These are phyloP conservation scores for Sporobolus alterniflorus DNA, from an alignment of 202 grass and related monocot species.

Conservation along the genomic window DNA sequence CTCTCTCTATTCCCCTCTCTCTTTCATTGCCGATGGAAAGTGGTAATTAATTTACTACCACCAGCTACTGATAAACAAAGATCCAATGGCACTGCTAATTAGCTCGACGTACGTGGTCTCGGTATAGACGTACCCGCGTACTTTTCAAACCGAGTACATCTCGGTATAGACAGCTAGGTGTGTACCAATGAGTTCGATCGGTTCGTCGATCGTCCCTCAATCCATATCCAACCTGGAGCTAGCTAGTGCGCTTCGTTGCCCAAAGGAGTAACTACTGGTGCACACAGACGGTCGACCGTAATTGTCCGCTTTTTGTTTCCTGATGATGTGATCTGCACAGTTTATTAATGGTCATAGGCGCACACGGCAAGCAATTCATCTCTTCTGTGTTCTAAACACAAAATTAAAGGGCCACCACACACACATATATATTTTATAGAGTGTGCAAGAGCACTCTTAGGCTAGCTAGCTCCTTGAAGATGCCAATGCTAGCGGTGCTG, in stretches of 20 bases:
- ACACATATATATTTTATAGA: no score
- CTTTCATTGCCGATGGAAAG: constrained; percentile 1
- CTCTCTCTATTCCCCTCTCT: not conserved
- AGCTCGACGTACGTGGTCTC: constrained; percentile 8
- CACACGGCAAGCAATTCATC: no score
- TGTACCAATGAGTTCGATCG: not conserved
- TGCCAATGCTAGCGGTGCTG: no score
- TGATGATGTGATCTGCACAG: no score
- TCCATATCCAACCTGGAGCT: not conserved
- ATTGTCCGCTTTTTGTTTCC: not conserved
- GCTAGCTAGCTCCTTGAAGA: no score
- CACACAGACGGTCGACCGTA: not conserved
- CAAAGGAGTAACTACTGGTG: no score
- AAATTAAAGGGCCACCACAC: no score
- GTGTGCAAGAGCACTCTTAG: no score
- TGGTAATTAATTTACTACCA: not conserved
- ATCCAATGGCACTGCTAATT: constrained; percentile 10
- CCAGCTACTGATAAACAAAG: no score
- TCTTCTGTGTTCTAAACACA: no score
- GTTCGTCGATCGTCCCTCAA: not conserved
- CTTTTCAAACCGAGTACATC: not conserved
- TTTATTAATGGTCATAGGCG: no score
- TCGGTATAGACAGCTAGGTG: not conserved
- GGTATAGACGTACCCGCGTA: not conserved
- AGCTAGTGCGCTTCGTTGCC: not conserved